Evolutionary conservation across 2,329 filamentous ascomycete genomes (phyloP), one percentile per base, ranked within the genome.

Genomic region (Hysterium pulicare): DNA sequence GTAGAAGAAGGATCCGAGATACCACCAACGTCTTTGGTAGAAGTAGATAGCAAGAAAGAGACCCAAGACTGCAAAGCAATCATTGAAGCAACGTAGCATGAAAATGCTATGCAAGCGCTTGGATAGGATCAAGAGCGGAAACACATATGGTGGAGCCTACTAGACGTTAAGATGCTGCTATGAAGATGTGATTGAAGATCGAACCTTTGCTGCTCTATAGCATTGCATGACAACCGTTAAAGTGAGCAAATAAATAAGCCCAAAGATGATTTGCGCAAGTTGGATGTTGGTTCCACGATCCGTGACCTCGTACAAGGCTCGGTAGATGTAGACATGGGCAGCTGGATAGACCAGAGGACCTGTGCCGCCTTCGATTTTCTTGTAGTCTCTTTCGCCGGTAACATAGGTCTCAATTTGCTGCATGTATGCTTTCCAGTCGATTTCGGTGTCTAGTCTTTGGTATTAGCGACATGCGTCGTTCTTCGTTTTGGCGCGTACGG

Each of bases 381-480:
- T 81, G 67, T 98, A 98, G 68, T 96, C 85, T 62, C 87, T 82
- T 73, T 97, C 90, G 59, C 93, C 93, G 15, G 80, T 76, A 34
- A 90, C 71, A 59, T 86, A 93, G 55, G 90, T 83, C 31, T 78
- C 71, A 33, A 97, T 77, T 61, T 98, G 93, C 64, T 96, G 79
- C 90, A 98, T 97, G 68, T 98, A 98, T 0, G 93, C 89, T 45
- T 78, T 79, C 91, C 91, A 98, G 70, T 98, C 93, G 60, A 98
- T 98, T 68, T 98, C 93, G 33, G 93, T 98, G 65, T 98, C 93
- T 87, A 53, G 33, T 17, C 15, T 38, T 38, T 35, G 26, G 40
- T 77, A 53, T 33, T 36, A 33, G 51, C 47, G 36, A 48, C 40
- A 43, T 26, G 32, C 28, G 38, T 31, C 42, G 35, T 28, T 23